Evolutionary conservation across 257 asterid species (phyloP), one percentile per base, ranked within the genome.

Genomic region (Ophiorrhiza pumila): DNA sequence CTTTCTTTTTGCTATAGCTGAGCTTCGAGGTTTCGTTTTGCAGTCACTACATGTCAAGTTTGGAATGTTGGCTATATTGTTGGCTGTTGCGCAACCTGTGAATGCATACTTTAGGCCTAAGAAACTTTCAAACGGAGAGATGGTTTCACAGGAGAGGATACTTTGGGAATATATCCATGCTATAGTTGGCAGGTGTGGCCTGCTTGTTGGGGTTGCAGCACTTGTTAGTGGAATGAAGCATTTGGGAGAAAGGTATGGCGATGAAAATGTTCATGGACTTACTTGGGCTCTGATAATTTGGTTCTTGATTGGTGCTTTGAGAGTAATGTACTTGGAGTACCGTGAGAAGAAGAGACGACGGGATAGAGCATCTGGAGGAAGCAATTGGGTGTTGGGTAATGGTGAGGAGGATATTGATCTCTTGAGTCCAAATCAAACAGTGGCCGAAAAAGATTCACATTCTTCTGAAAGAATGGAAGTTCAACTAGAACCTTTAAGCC

Each of bases 1-100:
- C 25, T 90, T 90, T 84, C 86, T 95, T 63, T 95, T 95, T 80
- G 99, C 99, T 31, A 98, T 95, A 55, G 99, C 99, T 65, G 99
- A 95, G 78, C 97, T 95, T 42, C 93, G 84, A 53, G 99, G 96
- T 52, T 84, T 95, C 7, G 73, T 75, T 42, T 87, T 92, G 73
- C 77, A 71, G 64, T 92, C 98, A 5, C 47, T 81, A 71, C 99
- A 95, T 11, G 98, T 88, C 31, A 95, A 91, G 82, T 84, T 92
- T 75, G 99, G 99, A 46, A 79, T 92, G 90, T 78, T 87, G 73
- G 99, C 92, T 13, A 89, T 92, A 79, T 31, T 87, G 39, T 82
- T 95, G 77, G 92, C 80, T 27, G 87, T 83, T 71, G 88, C 89
- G 59, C 99, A 95, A 61, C 99, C 97, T 11, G 60, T 86, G 78